Conservation (phyloP, 805 yeast genomes). For the Maudiozyma serrabonitensis region DNA sequence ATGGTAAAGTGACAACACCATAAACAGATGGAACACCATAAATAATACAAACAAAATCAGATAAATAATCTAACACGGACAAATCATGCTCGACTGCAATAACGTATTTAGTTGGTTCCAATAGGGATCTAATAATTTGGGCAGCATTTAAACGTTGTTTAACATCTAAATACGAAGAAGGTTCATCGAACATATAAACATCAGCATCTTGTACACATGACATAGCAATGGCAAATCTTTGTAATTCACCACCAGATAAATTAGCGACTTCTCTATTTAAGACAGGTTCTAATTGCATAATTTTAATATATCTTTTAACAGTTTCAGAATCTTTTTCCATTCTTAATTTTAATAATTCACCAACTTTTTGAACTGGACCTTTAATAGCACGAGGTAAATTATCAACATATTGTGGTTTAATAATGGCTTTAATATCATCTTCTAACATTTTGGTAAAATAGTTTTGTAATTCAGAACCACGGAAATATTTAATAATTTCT, state of each 20-base stretch:
- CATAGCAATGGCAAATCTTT: constrained; percentile 96
- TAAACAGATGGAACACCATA: constrained; percentile 98
- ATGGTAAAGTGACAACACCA: constrained; percentile 95
- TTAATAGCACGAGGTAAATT: constrained; percentile 93
- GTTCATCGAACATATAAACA: constrained; percentile 99
- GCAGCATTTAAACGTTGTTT: constrained; percentile 99
- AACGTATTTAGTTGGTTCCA: constrained; percentile 69
- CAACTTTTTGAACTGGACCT: constrained; percentile 81
- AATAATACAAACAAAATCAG: constrained; percentile 92
- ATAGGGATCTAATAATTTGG: constrained; percentile 76
- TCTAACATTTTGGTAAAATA: constrained; percentile 90
- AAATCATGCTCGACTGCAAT: constrained; percentile 98
- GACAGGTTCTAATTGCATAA: constrained; percentile 67
- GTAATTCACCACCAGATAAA: constrained; percentile 97
- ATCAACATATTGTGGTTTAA: constrained; percentile 98
- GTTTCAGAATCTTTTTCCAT: constrained; percentile 56
- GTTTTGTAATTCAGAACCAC: constrained; percentile 96
- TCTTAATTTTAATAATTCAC: constrained; percentile 68
- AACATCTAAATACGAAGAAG: constrained; percentile 95
- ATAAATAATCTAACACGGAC: constrained; percentile 91
- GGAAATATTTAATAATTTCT: constrained; percentile 79
- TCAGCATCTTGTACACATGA: constrained; percentile 91
- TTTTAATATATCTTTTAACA: constrained; percentile 54
- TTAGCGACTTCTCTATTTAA: constrained; percentile 80
- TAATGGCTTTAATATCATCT: constrained; percentile 90